Percentiles rank a stretch among this genome's conserved stretches.
These are phyloP conservation scores for Diaporthe sp. DNA, from an alignment of 2,329 filamentous ascomycete species.

Conservation along the genomic window DNA sequence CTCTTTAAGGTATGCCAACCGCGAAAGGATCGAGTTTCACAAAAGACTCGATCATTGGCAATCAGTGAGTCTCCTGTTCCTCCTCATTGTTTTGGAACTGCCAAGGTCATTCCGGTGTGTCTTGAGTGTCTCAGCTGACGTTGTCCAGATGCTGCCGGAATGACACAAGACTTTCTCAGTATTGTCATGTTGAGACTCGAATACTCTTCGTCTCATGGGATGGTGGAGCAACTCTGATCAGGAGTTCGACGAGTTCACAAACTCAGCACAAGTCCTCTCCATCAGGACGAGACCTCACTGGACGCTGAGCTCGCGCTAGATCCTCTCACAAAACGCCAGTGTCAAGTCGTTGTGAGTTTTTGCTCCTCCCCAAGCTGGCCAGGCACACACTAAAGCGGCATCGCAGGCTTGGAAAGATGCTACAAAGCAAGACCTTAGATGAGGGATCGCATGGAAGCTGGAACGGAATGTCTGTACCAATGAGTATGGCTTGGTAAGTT, in stretches of 20 bases:
- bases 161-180: background rate
- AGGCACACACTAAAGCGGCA: background rate
- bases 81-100: background rate
- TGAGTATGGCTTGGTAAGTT: background rate
- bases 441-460: no score
- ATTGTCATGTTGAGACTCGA: no score
- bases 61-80: background rate
- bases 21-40: background rate
- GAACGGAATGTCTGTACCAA: background rate
- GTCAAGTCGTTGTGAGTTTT: background rate
- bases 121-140: background rate
- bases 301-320: background rate
- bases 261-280: background rate
- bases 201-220: background rate
- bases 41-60: background rate
- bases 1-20: background rate
- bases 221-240: background rate
- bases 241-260: background rate
- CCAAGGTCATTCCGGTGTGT: no score
- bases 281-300: background rate
- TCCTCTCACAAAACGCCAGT: no score
- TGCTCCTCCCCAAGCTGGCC: background rate
- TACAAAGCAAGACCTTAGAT: background rate
- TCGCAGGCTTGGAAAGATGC: background rate
- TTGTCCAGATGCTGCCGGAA: background rate